phyloP scores from a whole-genome alignment of 768 basidiomycete species.

The Pleurotus cornucopiae region DNA sequence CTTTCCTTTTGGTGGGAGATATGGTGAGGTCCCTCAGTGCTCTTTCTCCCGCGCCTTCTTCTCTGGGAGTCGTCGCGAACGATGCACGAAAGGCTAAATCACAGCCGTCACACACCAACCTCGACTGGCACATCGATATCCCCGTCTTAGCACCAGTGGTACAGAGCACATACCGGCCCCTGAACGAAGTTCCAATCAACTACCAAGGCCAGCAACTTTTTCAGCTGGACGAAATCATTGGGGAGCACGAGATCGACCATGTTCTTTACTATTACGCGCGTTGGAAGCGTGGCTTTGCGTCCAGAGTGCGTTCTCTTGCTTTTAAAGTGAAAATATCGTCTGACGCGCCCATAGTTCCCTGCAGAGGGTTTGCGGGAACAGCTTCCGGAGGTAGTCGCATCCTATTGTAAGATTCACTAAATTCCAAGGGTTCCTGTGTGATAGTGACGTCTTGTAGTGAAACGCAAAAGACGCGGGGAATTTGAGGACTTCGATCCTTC shows the following conservation, averaged over 20 bases:
- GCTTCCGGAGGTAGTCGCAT: slow-evolving; percentile 43
- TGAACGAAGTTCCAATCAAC: slow-evolving; percentile 1
- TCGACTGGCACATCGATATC: background rate
- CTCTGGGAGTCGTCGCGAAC: background rate
- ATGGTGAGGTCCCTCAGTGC: background rate
- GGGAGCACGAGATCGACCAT: slow-evolving; percentile 40
- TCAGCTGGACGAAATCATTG: slow-evolving; percentile 47
- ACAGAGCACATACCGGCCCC: background rate
- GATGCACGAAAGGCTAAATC: background rate
- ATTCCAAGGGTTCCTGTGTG: background rate
- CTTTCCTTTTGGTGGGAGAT: too few species aligned
- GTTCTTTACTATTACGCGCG: slow-evolving; percentile 60
- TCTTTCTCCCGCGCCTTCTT: background rate
- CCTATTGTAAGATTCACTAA: slow-evolving; percentile 45
- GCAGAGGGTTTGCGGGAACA: slow-evolving; percentile 31
- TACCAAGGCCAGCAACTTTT: background rate
- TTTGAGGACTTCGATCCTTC: slow-evolving; percentile 59
- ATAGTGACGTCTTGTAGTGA: slow-evolving; percentile 9
- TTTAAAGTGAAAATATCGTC: too few species aligned
- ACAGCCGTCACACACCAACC: background rate
- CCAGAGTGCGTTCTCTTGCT: slow-evolving; percentile 40
- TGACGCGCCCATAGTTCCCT: slow-evolving; percentile 32
- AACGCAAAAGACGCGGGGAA: slow-evolving; percentile 40
- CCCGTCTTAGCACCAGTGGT: background rate
- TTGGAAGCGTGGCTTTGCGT: slow-evolving; percentile 50